Evolutionary conservation across 2,329 filamentous ascomycete species (phyloP).

Genomic region (Fusarium pseudocircinatum): DNA sequence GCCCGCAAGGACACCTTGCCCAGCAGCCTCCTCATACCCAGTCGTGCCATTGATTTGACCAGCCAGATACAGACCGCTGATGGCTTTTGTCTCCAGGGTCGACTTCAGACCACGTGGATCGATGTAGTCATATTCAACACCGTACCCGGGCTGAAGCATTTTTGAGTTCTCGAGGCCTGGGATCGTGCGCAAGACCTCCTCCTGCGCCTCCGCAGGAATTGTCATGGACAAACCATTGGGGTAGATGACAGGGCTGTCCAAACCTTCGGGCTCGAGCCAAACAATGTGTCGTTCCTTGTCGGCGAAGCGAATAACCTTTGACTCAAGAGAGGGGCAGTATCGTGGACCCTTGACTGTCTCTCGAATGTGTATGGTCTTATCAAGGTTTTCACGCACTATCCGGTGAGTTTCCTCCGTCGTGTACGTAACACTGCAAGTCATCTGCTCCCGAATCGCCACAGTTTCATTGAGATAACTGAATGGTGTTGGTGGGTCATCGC

Average conservation of each 20-base stretch:
- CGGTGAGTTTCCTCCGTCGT: constrained; percentile 87
- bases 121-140: constrained; percentile 98
- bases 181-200: constrained; percentile 85
- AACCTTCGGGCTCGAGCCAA: constrained; percentile 97
- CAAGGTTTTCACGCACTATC: constrained; percentile 87
- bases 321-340: constrained; percentile 95
- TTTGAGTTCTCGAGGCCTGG: constrained; percentile 86
- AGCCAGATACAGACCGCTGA: constrained; percentile 87
- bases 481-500: constrained; percentile 85
- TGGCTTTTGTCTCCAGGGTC: constrained; percentile 94
- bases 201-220: constrained; percentile 86
- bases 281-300: constrained; percentile 86
- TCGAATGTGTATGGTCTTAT: constrained; percentile 95
- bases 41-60: constrained; percentile 99
- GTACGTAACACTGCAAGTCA: constrained; percentile 86
- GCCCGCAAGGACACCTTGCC: constrained; percentile 90
- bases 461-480: constrained; percentile 89
- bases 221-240: constrained; percentile 99
- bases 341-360: constrained; percentile 94
- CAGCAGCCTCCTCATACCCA: constrained; percentile 96
- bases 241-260: constrained; percentile 89
- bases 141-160: constrained; percentile 96
- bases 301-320: constrained; percentile 89
- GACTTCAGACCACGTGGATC: constrained; percentile 87
- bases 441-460: constrained; percentile 82